Base-by-base conservation (phyloP, 1,284 basidiomycete genomes). In the Cronartium ribicola region DNA sequence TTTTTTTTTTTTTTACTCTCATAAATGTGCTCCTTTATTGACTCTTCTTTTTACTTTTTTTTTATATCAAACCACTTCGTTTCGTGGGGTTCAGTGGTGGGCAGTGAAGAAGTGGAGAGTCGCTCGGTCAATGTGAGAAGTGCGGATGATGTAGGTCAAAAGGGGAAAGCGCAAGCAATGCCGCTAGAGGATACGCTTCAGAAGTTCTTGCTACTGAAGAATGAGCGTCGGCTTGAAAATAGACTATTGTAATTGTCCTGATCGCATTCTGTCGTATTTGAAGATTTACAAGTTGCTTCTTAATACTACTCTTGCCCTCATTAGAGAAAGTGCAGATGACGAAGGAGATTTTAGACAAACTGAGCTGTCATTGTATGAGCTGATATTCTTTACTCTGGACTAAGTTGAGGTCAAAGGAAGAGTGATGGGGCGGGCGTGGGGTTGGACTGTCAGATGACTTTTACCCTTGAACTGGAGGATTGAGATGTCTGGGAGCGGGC, bases 71-170 rank as follows among this genome's bases (percentile, higher is more conserved):
- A 40, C 20, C 43, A 75, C 39, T 62, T 67, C 46, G 40, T 66
- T 57, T 51, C 55, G n/a, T 62, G 61, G 77, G 69, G 63, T 75
- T 40, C 78, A 92, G 94, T 98, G 75, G 95, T 98, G 63, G 96
- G 96, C 39, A 89, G 95, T 81, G 90, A 93, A 77, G 96, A 99
- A 83, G 84, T 90, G 75, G 88, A 93, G 76, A 85, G 85, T 60
- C 85, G 86, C 67, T 91, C 93, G 3, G 94, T 98, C 17, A 70
- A 70, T 51, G 57, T 70, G 4, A 29, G 68, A 40, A 70, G 68
- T 70, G 87, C 94, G 48, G 94, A 97, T 81, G 92, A 95, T 78
- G 87, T 89, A 22, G 91, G 90, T n/a, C 88, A 85, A 66, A 93
- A 94, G 81, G 84, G 87, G 11, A 87, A 87, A 80, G 85, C 86